Evolutionary conservation across 306 rosid genomes (phyloP), one percentile per base, ranked within the genome.

Genomic region (Rubus idaeus): DNA sequence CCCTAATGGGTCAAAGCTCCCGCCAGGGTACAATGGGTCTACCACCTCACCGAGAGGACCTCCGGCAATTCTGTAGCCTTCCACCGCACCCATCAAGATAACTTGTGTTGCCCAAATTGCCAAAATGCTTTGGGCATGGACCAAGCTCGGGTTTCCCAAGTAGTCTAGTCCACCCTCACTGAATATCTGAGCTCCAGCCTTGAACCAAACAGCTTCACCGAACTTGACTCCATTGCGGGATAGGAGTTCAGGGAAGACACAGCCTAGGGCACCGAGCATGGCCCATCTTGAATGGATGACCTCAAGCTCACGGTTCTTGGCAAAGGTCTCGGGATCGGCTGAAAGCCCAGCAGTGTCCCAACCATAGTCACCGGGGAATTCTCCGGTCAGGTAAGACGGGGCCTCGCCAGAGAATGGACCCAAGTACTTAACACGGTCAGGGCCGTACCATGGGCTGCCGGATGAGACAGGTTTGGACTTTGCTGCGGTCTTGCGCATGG

Each of bases 151-250:
- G 80, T 71, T 81, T 6, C 78, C 81, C 76, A 84, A 64, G 65
- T 84, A 80, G 72, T 84, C 87, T 0, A 80, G 80, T 4, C 83
- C 78, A 7, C 87, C 83, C 30, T 84, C 87, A 2, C 80, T 74
- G 57, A 84, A 84, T n/a, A 80, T 84, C 6, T 84, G 87, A 5
- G 80, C 60, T 0, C 80, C 80, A 0, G 80, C 85, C 58, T 81
- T 84, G 78, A 84, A 84, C 83, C 87, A 84, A 0, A 80, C 82
- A 1, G 83, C 87, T 12, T 84, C 84, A 0, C 84, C 82, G 45
- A 83, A 83, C 68, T 83, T 76, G 35, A 83, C 84, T 8, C 82
- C 87, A 18, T 83, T 76, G 3, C 82, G 84, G 4, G 87, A 58
- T 5, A 76, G 21, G 44, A 83, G 79, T 74, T 83, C 79, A 0